Percentiles rank a stretch among this genome's conserved stretches.
Conservation (phyloP, 805 yeast genomes). For the Scheffersomyces ergatensis region DNA sequence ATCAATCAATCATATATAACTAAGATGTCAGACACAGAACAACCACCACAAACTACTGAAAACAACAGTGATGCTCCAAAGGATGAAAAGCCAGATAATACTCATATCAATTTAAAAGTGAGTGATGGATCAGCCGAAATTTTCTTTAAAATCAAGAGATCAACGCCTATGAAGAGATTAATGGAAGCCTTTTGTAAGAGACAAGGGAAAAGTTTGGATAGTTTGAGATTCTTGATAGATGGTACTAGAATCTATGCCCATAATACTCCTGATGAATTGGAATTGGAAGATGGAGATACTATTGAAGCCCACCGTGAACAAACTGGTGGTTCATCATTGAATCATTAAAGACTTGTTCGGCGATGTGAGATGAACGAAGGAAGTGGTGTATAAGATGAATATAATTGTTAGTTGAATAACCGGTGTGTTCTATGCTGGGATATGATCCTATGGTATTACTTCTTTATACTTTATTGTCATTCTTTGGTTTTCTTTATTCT, state of each 20-base stretch:
- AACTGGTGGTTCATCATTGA: conserved; percentile 57
- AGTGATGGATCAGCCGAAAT: conserved; percentile 93
- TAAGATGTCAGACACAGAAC: conserved; percentile 19
- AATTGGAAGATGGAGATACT: conserved; percentile 92
- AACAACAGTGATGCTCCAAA: conserved; percentile 18
- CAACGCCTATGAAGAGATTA: conserved; percentile 88
- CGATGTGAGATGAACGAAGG: not conserved
- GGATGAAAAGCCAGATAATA: conserved; percentile 50
- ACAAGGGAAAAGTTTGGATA: conserved; percentile 83
- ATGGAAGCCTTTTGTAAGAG: conserved; percentile 98
- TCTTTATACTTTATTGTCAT: too few species aligned
- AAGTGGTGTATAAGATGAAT: not conserved
- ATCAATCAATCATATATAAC: too few species aligned
- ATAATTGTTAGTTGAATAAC: too few species aligned
- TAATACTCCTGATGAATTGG: conserved; percentile 90
- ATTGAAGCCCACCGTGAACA: conserved; percentile 98
- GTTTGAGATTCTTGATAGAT: conserved; percentile 86
- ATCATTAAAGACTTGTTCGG: conserved; percentile 3
- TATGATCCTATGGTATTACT: too few species aligned
- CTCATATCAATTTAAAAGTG: conserved; percentile 90
- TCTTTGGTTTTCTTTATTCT: too few species aligned
- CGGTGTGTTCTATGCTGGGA: too few species aligned
- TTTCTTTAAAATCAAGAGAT: conserved; percentile 89
- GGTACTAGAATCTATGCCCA: conserved; percentile 88
- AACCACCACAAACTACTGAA: not conserved